Evolutionary conservation across 805 yeast species (phyloP), one percentile per base, ranked within the genome.

Genomic region (Naumovozyma castellii): DNA sequence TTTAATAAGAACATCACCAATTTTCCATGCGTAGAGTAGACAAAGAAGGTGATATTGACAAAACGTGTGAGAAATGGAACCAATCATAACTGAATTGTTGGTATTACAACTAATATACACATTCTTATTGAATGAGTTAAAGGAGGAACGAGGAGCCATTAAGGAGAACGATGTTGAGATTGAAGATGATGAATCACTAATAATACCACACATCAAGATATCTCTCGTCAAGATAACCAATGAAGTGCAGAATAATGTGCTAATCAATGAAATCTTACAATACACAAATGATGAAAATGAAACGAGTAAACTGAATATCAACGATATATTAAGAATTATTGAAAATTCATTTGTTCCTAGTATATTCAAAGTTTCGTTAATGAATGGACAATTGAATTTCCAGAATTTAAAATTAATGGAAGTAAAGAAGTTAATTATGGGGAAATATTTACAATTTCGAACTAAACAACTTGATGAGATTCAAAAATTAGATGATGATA

Each of bases 351-450:
- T 59, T 35, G 61, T 62, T 2, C 49, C 48, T 32, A 30, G 37
- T 8, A 40, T 42, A 18, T 58, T 55, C 29, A 35, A 56, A 32
- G 55, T 57, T n/a, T 51, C 58, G 10, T 41, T 59, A 25, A 46
- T 51, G 6, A 62, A 59, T 44, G 64, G 64, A 2, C 64, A 59
- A 37, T 39, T 59, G 31, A 56, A 55, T 29, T 57, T 59, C 45
- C 60, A 58, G 39, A 53, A 57, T 39, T 38, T 59, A 32, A 54
- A 53, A 32, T 39, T 59, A 25, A 40, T 35, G 14, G 49, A 47
- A 31, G 40, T 55, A 25, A 49, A 48, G 32, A 41, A 36, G 15
- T 35, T 44, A 35, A 43, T 54, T 8, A 40, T 41, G 18, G 49
- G 46, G 15, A 47, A 50, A 34, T 50, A 43, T 37, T 46, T 43